Base-by-base conservation (phyloP, 2,329 filamentous ascomycete species). In the Paraphaeosphaeria minitans region DNA sequence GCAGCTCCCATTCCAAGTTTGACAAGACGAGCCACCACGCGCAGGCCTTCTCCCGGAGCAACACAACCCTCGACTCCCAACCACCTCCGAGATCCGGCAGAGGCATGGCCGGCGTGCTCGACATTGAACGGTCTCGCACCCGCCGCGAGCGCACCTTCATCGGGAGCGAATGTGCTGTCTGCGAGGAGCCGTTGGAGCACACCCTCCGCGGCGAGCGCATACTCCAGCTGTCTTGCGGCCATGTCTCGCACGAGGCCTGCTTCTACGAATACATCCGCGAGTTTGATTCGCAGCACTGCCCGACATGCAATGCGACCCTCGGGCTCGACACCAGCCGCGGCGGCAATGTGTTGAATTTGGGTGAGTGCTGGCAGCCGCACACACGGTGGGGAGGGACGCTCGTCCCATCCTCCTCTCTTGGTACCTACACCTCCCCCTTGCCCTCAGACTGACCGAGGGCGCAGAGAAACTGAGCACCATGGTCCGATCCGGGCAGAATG, bases 211-310 rank as follows among this genome's bases (percentile, higher is more conserved):
- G 95, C 59, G 95, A 99, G 80, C 88, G 93, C 66, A 93, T 99
- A 61, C 82, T 99, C 55, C 95, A 98, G 75, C 95, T 99, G 71
- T 96, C 93, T 6, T 99, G 95, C 78, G 87, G 89, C n/a, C 95
- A 99, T 78, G 94, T 99, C 60, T 93, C 94, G 12, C 95, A 99
- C 75, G 95, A 98, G 77, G 95, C 94, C 37, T 99, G 95, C 79
- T 98, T 99, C 75, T 98, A 98, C 80, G 95, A 99, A 78, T 97
- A 96, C 75, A 96, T 99, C 69, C 91, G 92, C 71, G 94, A 97
- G 73, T 91, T 94, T 59, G 93, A 98, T 67, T 91, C 91, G 54
- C 93, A 98, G 71, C 93, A 92, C 72, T 99, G 95, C 78, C 95
- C 95, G 29, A 90, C 91, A 65, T 99, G 95, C 78, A 90, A 97